A percentile compares a stretch with the other conserved stretches of the same genome.
phyloP scores from a whole-genome alignment of 345 rosid genomes.

The Populus nigra region DNA sequence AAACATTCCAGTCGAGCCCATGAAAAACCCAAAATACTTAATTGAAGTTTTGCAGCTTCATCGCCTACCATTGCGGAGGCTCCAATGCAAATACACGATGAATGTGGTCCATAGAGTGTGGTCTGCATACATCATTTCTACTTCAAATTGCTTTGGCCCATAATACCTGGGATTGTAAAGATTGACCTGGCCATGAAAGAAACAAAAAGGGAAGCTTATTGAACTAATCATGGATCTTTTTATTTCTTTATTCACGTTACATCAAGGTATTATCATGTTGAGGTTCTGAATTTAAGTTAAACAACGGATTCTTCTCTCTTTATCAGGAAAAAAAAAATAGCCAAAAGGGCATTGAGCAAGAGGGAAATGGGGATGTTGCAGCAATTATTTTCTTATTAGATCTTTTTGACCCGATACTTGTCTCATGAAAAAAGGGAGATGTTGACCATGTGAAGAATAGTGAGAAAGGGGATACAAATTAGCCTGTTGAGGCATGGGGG shows the following conservation, averaged over 20 bases:
- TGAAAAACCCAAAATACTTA: too few species aligned
- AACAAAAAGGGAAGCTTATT: not conserved
- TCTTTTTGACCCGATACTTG: slow-evolving; percentile 16
- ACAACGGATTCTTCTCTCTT: not conserved
- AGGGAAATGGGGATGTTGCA: not conserved
- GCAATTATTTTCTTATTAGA: slow-evolving; percentile 9
- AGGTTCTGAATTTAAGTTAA: not conserved
- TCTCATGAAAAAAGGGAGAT: not conserved
- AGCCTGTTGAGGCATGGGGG: slow-evolving; percentile 30
- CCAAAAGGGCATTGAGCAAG: not conserved
- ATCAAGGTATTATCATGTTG: slow-evolving; percentile 21
- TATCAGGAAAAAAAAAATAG: not conserved
- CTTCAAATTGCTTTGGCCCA: slow-evolving; percentile 5
- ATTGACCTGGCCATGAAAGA: not conserved
- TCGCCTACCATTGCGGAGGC: not conserved
- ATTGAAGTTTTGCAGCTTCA: too few species aligned
- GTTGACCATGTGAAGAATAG: slow-evolving; percentile 4
- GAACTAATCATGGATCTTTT: not conserved
- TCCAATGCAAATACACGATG: slow-evolving; percentile 6
- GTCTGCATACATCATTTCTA: not conserved
- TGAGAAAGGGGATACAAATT: slow-evolving; percentile 18
- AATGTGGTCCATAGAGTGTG: not conserved
- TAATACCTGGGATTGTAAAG: slow-evolving; percentile 1
- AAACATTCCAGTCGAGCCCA: too few species aligned
- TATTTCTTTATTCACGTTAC: slow-evolving; percentile 6